These are phyloP conservation scores for Taphrina wiesneri DNA, from an alignment of 1,139 yeast species.

Conservation along the genomic window DNA sequence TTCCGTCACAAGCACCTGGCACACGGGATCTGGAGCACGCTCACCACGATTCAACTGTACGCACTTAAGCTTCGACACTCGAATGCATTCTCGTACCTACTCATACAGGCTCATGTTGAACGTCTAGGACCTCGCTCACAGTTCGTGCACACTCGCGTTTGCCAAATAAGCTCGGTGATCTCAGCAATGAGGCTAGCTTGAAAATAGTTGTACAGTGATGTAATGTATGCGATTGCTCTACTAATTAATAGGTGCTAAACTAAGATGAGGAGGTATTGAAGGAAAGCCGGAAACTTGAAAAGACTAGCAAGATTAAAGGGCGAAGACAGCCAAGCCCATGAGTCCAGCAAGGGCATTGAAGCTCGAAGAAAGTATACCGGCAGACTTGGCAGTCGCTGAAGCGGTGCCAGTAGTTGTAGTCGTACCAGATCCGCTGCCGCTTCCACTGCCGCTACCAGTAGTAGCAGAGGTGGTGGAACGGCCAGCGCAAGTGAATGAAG, in stretches of 20 bases:
- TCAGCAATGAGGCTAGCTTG: background rate
- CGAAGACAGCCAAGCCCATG: background rate
- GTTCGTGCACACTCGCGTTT: background rate
- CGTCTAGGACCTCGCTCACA: background rate
- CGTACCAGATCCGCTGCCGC: slow-evolving; percentile 34
- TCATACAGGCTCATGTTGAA: background rate
- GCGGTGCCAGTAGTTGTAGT: slow-evolving; percentile 38
- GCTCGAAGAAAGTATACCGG: background rate
- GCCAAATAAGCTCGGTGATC: background rate
- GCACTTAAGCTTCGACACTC: too few relatives aligned
- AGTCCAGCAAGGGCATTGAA: background rate
- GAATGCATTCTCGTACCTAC: too few relatives aligned
- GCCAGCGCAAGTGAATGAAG: slow-evolving; percentile 50
- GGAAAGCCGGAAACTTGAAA: background rate
- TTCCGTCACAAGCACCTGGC: too few relatives aligned
- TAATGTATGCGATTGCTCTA: background rate
- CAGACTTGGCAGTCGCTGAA: background rate
- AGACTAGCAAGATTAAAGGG: background rate
- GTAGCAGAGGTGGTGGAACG: slow-evolving; percentile 42
- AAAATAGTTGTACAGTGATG: background rate
- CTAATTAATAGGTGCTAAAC: slow-evolving; percentile 1
- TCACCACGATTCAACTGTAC: too few relatives aligned
- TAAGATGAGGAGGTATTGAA: background rate
- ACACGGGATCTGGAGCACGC: too few relatives aligned
- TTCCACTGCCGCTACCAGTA: slow-evolving; percentile 39